Evolutionary conservation across 371 early-diverging fungal genomes (phyloP).

Genomic region (Zychaea mexicana): DNA sequence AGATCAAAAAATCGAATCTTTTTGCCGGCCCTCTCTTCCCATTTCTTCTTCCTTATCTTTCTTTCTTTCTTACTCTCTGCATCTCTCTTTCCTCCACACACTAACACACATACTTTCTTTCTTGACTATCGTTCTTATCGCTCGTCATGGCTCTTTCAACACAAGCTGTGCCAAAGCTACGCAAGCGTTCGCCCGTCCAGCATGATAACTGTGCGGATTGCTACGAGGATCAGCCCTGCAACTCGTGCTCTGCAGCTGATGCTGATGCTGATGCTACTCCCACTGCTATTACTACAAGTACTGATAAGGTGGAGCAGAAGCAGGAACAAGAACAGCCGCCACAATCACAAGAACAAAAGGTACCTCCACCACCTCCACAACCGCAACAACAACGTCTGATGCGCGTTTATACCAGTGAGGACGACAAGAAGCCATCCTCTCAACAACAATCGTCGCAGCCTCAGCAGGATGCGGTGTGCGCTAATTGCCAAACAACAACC

Average conservation of each 20-base stretch:
- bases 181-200: slow-evolving; percentile 13
- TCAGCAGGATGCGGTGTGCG: slow-evolving; percentile 47
- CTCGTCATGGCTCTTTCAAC: slow-evolving; percentile 22
- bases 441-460: not conserved
- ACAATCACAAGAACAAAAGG: not conserved
- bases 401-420: slow-evolving; percentile 2
- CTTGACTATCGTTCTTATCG: too few relatives aligned
- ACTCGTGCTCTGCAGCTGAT: not conserved
- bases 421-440: slow-evolving; percentile 6
- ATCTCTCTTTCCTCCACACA: slow-evolving; percentile 11
- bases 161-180: slow-evolving; percentile 15
- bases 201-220: not conserved
- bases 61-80: slow-evolving; percentile 10
- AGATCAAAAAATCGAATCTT: slow-evolving; percentile 28
- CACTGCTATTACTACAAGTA: not conserved
- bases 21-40: slow-evolving; percentile 10
- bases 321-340: not conserved
- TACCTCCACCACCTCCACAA: not conserved
- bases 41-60: slow-evolving; percentile 4
- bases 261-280: too few relatives aligned
- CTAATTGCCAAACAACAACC: slow-evolving; percentile 74
- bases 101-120: not conserved
- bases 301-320: not conserved
- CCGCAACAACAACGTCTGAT: slow-evolving; percentile 3
- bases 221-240: not conserved